phyloP scores from a whole-genome alignment of 257 asterid genomes.

The Cruciata laevipes region DNA sequence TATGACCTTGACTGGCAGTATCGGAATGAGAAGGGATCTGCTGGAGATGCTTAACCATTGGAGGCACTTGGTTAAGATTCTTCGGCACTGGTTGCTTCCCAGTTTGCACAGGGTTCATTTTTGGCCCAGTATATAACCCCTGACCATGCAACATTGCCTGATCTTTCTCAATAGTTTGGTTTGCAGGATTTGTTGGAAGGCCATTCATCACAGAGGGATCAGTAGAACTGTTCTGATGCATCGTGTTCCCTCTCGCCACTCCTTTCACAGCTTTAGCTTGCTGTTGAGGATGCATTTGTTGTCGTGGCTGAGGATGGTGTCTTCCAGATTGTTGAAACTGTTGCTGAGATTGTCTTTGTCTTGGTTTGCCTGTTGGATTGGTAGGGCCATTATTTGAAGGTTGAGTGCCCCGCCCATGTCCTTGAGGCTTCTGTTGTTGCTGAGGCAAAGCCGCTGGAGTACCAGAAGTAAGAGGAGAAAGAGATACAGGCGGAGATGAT shows the following conservation, averaged over 20 bases:
- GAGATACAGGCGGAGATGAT: conserved; percentile 41
- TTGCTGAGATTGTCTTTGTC: conserved; percentile 35
- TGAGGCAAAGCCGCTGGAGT: conserved; percentile 48
- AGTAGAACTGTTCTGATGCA: conserved; percentile 45
- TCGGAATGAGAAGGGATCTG: conserved; percentile 41
- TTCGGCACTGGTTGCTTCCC: conserved; percentile 41
- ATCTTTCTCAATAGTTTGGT: conserved; percentile 40
- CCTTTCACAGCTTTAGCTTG: conserved; percentile 66
- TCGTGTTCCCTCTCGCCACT: conserved; percentile 56
- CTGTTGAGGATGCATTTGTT: conserved; percentile 54
- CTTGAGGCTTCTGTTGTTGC: conserved; percentile 59
- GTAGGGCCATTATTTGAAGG: conserved; percentile 39
- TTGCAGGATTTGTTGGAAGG: conserved; percentile 43
- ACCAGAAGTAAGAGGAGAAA: conserved; percentile 42
- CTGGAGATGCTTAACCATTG: conserved; percentile 42
- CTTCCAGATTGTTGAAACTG: conserved; percentile 41
- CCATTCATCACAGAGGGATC: conserved; percentile 55
- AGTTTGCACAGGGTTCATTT: conserved; percentile 32
- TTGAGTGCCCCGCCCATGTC: conserved; percentile 46
- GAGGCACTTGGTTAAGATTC: conserved; percentile 38
- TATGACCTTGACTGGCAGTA: conserved; percentile 39
- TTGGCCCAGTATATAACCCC: conserved; percentile 40
- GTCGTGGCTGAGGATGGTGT: conserved; percentile 54
- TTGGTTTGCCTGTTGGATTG: conserved; percentile 49
- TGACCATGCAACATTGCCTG: conserved; percentile 41